A percentile compares a stretch with the other conserved stretches of the same genome.
Evolutionary conservation across 2,329 filamentous ascomycete genomes (phyloP).

Genomic region (Clonostachys sp.): DNA sequence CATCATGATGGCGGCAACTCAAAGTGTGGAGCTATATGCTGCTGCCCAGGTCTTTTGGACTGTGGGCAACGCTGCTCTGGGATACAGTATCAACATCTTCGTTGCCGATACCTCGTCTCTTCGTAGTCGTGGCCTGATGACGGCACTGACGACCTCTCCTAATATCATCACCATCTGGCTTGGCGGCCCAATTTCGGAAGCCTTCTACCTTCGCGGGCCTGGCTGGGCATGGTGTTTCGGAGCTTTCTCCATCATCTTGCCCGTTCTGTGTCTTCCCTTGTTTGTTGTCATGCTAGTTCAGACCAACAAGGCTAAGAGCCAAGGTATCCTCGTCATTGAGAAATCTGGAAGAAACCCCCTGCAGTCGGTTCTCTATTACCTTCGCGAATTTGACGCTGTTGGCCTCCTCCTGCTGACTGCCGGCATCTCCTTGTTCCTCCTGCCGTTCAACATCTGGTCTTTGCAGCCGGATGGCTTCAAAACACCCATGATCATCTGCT

Average conservation of each 20-base stretch:
- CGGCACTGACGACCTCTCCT: conserved; percentile 34
- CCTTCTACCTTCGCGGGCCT: conserved; percentile 36
- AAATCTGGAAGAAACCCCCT: not conserved
- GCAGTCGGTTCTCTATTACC: conserved; percentile 39
- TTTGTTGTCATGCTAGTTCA: conserved; percentile 46
- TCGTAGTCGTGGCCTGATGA: conserved; percentile 51
- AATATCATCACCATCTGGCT: conserved; percentile 61
- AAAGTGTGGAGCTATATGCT: conserved; percentile 55
- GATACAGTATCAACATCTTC: conserved; percentile 59
- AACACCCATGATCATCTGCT: conserved; percentile 32
- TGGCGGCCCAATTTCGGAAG: conserved; percentile 47
- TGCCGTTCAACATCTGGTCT: conserved; percentile 60
- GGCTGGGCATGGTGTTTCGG: conserved; percentile 40
- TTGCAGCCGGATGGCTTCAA: conserved; percentile 33
- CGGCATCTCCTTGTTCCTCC: conserved; percentile 60
- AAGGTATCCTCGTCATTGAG: conserved; percentile 27
- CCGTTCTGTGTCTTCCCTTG: conserved; percentile 51
- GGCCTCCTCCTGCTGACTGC: conserved; percentile 58
- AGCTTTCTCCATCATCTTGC: conserved; percentile 54
- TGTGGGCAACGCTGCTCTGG: conserved; percentile 35
- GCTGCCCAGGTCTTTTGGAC: conserved; percentile 64
- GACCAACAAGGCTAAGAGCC: conserved; percentile 43
- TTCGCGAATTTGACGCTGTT: conserved; percentile 58
- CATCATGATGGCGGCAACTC: conserved; percentile 62
- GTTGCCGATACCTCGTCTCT: conserved; percentile 64